Evolutionary conservation across 805 yeast genomes (phyloP).

Genomic region (Millerago galiae): DNA sequence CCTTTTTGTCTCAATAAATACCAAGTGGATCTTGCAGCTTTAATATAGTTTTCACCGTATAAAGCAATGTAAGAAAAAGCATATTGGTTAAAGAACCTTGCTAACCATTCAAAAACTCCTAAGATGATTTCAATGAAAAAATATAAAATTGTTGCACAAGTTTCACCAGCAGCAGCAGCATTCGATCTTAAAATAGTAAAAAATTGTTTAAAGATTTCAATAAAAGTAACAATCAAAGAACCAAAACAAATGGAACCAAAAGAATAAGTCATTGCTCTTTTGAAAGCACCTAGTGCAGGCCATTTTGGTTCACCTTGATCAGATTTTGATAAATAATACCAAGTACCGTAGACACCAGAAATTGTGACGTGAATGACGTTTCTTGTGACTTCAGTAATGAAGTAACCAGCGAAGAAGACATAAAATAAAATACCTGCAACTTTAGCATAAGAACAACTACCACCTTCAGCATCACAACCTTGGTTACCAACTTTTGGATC

Average conservation of each 20-base stretch:
- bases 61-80: slow-evolving; percentile 84
- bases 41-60: slow-evolving; percentile 73
- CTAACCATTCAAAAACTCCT: slow-evolving; percentile 68
- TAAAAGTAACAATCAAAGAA: slow-evolving; percentile 60
- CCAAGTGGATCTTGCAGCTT: slow-evolving; percentile 79
- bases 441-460: slow-evolving; percentile 52
- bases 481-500: slow-evolving; percentile 48
- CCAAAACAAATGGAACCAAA: slow-evolving; percentile 91
- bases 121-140: slow-evolving; percentile 53
- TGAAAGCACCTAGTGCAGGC: slow-evolving; percentile 79
- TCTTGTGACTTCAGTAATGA: slow-evolving; percentile 74
- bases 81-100: slow-evolving; percentile 82
- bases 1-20: slow-evolving; percentile 73
- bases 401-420: slow-evolving; percentile 78
- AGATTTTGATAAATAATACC: slow-evolving; percentile 77
- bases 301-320: slow-evolving; percentile 73
- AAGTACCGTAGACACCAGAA: slow-evolving; percentile 81
- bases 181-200: slow-evolving; percentile 46
- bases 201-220: slow-evolving; percentile 58
- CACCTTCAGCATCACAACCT: slow-evolving; percentile 44
- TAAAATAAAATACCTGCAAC: slow-evolving; percentile 66
- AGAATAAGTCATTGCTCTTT: slow-evolving; percentile 75
- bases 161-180: slow-evolving; percentile 44
- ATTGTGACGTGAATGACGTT: slow-evolving; percentile 77
- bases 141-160: slow-evolving; percentile 45